Conservation (phyloP, 2,329 filamentous ascomycete genomes). For the Drechslera avenae region DNA sequence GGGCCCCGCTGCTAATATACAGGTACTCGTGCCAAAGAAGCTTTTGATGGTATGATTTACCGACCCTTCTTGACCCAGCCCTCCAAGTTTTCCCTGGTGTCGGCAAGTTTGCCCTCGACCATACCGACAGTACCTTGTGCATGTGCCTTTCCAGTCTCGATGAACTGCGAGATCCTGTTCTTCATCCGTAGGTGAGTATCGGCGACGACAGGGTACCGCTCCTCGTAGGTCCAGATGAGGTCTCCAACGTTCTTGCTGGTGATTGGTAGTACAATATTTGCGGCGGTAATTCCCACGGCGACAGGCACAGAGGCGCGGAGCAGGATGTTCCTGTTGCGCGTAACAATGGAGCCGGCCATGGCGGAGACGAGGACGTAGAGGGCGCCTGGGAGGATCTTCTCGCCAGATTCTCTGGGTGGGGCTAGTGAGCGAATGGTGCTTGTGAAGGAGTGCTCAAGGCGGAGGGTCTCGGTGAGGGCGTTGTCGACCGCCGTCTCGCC, state of each 20-base stretch:
- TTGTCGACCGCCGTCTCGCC: slow-evolving; percentile 84
- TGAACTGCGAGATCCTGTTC: slow-evolving; percentile 70
- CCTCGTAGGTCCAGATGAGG: slow-evolving; percentile 90
- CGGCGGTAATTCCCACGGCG: slow-evolving; percentile 79
- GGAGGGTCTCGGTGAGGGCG: slow-evolving; percentile 78
- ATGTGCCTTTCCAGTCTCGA: slow-evolving; percentile 76
- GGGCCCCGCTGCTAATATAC: slow-evolving; percentile 22
- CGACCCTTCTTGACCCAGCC: slow-evolving; percentile 90
- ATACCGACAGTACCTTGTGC: slow-evolving; percentile 70
- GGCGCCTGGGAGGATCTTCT: slow-evolving; percentile 85
- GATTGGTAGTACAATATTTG: slow-evolving; percentile 82
- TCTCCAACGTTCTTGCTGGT: slow-evolving; percentile 89
- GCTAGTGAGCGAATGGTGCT: slow-evolving; percentile 86
- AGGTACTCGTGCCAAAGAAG: slow-evolving; percentile 19
- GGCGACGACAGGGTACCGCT: slow-evolving; percentile 80
- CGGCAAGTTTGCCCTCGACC: slow-evolving; percentile 80
- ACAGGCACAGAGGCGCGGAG: slow-evolving; percentile 78
- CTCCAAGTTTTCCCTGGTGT: slow-evolving; percentile 77
- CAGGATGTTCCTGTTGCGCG: slow-evolving; percentile 83
- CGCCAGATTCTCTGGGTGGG: slow-evolving; percentile 81
- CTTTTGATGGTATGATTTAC: slow-evolving; percentile 52
- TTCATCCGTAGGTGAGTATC: slow-evolving; percentile 78
- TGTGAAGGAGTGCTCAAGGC: slow-evolving; percentile 88
- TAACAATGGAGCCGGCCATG: slow-evolving; percentile 93
- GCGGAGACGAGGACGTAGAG: slow-evolving; percentile 92